Percentiles rank a stretch among this genome's conserved stretches.
Evolutionary conservation across 2,329 filamentous ascomycete genomes (phyloP).

Genomic region (Cytospora chrysosperma): DNA sequence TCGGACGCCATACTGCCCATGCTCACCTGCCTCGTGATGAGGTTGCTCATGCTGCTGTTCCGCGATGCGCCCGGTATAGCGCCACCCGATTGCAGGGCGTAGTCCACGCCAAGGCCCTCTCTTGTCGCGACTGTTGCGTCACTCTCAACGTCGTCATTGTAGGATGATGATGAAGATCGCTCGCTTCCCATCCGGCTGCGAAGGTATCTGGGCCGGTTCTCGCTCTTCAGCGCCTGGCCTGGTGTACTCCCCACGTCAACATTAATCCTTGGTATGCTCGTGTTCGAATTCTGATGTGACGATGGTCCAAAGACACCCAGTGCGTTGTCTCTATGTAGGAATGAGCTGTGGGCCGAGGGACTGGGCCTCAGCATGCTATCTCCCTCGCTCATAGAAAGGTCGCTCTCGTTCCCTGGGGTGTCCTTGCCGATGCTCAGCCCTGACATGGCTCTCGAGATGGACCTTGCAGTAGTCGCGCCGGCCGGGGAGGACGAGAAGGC

Average conservation of each 20-base stretch:
- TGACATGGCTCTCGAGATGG: constrained; percentile 52
- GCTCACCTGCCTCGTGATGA: constrained; percentile 74
- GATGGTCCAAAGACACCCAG: constrained; percentile 30
- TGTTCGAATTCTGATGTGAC: constrained; percentile 36
- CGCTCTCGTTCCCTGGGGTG: constrained; percentile 26
- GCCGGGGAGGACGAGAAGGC: constrained; percentile 57
- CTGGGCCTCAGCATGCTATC: constrained; percentile 24
- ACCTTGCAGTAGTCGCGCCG: constrained; percentile 53
- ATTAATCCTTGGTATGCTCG: constrained; percentile 32
- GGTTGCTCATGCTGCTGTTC: constrained; percentile 46
- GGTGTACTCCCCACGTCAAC: constrained; percentile 48
- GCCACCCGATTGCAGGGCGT: constrained; percentile 78
- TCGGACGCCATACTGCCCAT: constrained; percentile 85
- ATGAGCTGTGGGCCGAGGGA: constrained; percentile 29
- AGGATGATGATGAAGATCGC: constrained; percentile 60
- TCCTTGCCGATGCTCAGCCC: constrained; percentile 35
- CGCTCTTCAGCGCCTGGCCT: constrained; percentile 46
- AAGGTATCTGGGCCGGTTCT: constrained; percentile 56
- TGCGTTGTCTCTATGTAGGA: constrained; percentile 31
- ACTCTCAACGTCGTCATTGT: constrained; percentile 64
- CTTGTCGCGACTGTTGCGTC: constrained; percentile 60
- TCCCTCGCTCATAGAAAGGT: constrained; percentile 27
- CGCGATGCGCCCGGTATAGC: constrained; percentile 58
- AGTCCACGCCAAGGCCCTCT: constrained; percentile 64
- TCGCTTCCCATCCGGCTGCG: constrained; percentile 58